phyloP scores from a whole-genome alignment of 495 filamentous ascomycete genomes.

The Neurospora sp. region DNA sequence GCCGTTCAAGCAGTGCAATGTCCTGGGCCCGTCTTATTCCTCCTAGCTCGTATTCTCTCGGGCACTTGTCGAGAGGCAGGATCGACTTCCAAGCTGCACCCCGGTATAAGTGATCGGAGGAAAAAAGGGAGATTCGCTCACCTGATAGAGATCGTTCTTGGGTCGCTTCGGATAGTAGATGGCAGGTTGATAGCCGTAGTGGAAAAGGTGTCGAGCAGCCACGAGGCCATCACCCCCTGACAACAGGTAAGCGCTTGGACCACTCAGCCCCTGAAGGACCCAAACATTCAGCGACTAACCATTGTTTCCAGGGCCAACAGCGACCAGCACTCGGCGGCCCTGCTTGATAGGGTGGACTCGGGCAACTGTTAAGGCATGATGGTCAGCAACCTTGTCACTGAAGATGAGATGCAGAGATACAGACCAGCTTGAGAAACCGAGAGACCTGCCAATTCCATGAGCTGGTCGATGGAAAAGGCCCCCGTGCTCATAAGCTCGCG shows the following conservation, averaged over 20 bases:
- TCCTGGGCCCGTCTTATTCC: not conserved
- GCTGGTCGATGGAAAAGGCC: constrained; percentile 87
- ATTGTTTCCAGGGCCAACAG: constrained; percentile 92
- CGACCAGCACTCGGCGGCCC: constrained; percentile 69
- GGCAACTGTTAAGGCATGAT: not conserved
- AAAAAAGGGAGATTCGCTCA: constrained; percentile 20
- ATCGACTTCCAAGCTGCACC: not conserved
- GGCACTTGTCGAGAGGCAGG: not conserved
- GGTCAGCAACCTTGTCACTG: constrained; percentile 1
- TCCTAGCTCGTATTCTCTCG: not conserved
- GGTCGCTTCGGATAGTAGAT: constrained; percentile 88
- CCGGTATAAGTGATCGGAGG: not conserved
- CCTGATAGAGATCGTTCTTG: constrained; percentile 84
- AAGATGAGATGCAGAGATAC: constrained; percentile 5
- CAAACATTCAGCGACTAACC: constrained; percentile 40
- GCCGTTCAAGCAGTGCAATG: not conserved
- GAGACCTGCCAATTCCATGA: constrained; percentile 93
- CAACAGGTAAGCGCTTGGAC: constrained; percentile 16
- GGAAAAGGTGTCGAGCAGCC: constrained; percentile 84
- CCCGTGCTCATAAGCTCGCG: constrained; percentile 89
- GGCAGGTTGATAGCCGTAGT: constrained; percentile 84
- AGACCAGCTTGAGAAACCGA: constrained; percentile 87
- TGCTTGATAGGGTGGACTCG: constrained; percentile 65
- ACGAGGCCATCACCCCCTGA: constrained; percentile 89
- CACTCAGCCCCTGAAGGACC: constrained; percentile 2